phyloP scores from a whole-genome alignment of 768 basidiomycete genomes.

The Phaeotremella fagi region DNA sequence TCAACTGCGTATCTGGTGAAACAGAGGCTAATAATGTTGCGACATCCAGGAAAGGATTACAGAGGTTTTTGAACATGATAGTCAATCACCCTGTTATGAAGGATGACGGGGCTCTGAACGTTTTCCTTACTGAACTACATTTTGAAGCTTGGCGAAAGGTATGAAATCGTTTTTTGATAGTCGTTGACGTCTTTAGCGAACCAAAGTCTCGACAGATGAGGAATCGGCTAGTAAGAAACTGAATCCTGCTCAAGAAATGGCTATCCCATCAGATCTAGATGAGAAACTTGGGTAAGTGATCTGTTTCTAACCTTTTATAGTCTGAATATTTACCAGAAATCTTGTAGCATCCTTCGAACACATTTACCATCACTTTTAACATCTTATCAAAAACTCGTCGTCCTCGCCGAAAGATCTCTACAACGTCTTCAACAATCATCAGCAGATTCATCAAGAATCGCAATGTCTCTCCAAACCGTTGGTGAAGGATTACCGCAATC shows the following conservation, averaged over 20 bases:
- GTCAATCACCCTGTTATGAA: slow-evolving; percentile 90
- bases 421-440: slow-evolving; percentile 87
- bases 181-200: slow-evolving; percentile 48
- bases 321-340: not conserved
- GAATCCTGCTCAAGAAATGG: slow-evolving; percentile 68
- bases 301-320: not conserved
- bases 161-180: not conserved
- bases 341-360: slow-evolving; percentile 63
- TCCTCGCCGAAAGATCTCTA: slow-evolving; percentile 78
- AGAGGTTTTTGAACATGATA: slow-evolving; percentile 72
- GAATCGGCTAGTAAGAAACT: slow-evolving; percentile 58
- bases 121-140: slow-evolving; percentile 75
- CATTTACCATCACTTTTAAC: slow-evolving; percentile 75
- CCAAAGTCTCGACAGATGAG: slow-evolving; percentile 72
- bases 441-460: slow-evolving; percentile 76
- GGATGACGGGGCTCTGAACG: slow-evolving; percentile 74
- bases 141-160: slow-evolving; percentile 81
- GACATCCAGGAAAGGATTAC: slow-evolving; percentile 63
- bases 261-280: slow-evolving; percentile 85
- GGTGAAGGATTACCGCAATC: slow-evolving; percentile 53
- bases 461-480: slow-evolving; percentile 66
- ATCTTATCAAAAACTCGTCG: slow-evolving; percentile 85
- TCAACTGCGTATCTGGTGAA: too few relatives aligned
- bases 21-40: slow-evolving; percentile 4
- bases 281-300: slow-evolving; percentile 68